phyloP scores from a whole-genome alignment of 768 basidiomycete genomes.

The Lentinus brumalis region DNA sequence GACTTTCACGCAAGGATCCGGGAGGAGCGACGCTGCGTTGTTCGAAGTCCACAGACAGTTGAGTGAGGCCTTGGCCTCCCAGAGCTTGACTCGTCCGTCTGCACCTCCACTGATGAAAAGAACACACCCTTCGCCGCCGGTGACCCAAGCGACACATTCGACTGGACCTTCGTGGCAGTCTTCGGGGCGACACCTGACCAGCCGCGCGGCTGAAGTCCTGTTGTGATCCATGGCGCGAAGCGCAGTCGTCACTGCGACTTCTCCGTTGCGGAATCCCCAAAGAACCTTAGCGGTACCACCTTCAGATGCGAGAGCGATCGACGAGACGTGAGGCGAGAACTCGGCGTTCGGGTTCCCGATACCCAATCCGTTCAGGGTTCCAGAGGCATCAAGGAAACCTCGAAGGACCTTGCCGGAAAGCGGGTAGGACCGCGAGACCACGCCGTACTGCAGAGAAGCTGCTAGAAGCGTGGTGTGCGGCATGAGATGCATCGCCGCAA shows the following conservation, averaged over 20 bases:
- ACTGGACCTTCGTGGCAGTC: conserved; percentile 71
- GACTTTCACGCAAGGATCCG: conserved; percentile 56
- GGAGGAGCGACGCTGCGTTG: conserved; percentile 35
- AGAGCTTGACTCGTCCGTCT: conserved; percentile 74
- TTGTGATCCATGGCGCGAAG: conserved; percentile 58
- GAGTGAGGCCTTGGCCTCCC: conserved; percentile 55
- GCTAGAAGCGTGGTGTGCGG: conserved; percentile 56
- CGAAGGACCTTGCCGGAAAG: conserved; percentile 68
- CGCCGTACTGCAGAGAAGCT: conserved; percentile 65
- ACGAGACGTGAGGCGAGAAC: conserved; percentile 66
- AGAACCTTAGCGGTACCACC: conserved; percentile 66
- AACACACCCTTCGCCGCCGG: conserved; percentile 9
- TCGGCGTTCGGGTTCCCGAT: conserved; percentile 77
- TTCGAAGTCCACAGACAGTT: conserved; percentile 68
- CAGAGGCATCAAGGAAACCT: conserved; percentile 69
- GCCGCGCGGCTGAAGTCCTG: conserved; percentile 45
- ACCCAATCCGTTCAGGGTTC: conserved; percentile 56
- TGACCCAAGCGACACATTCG: conserved; percentile 51
- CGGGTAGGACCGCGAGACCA: conserved; percentile 73
- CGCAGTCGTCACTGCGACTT: conserved; percentile 62
- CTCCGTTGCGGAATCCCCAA: conserved; percentile 76
- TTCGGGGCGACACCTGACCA: conserved; percentile 48
- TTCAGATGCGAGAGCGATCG: conserved; percentile 58
- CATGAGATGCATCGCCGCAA: conserved; percentile 64
- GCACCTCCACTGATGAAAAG: conserved; percentile 53